Conservation (phyloP, 495 filamentous ascomycete genomes). For the Talaromyces liani region DNA sequence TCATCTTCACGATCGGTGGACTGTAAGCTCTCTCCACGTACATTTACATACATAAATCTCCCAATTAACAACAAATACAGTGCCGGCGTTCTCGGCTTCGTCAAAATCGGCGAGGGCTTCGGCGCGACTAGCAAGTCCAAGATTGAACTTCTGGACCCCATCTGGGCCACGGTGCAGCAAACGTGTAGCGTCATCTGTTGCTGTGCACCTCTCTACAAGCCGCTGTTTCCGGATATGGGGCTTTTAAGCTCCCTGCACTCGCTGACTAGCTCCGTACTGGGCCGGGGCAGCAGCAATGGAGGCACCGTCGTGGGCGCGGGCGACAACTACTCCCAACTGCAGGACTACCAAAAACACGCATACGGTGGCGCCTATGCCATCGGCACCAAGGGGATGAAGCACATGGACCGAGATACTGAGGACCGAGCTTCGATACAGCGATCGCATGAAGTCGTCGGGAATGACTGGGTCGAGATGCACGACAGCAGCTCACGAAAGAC, state of each 20-base stretch:
- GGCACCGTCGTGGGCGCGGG: no score
- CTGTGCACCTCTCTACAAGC: constrained; percentile 6
- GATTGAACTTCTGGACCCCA: constrained; percentile 3
- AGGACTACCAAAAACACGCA: no score
- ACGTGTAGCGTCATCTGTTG: constrained; percentile 6
- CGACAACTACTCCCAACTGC: neutral
- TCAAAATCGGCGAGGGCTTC: constrained; percentile 6
- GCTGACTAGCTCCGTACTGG: neutral
- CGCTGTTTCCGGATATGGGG: neutral
- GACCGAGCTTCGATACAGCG: no score
- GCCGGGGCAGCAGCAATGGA: no score
- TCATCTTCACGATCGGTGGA: constrained; percentile 4
- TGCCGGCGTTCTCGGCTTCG: constrained; percentile 3
- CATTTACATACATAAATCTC: neutral
- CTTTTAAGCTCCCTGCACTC: neutral
- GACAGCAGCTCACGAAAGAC: no score
- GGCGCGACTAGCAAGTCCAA: neutral
- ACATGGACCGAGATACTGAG: no score
- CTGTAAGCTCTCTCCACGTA: neutral
- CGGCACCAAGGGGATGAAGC: no score
- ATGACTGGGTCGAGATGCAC: no score
- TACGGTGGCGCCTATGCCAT: no score
- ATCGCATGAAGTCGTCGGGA: no score
- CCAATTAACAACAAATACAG: neutral
- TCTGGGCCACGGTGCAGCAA: constrained; percentile 8